Conservation (phyloP, 805 yeast genomes). For the Candida railenensis region DNA sequence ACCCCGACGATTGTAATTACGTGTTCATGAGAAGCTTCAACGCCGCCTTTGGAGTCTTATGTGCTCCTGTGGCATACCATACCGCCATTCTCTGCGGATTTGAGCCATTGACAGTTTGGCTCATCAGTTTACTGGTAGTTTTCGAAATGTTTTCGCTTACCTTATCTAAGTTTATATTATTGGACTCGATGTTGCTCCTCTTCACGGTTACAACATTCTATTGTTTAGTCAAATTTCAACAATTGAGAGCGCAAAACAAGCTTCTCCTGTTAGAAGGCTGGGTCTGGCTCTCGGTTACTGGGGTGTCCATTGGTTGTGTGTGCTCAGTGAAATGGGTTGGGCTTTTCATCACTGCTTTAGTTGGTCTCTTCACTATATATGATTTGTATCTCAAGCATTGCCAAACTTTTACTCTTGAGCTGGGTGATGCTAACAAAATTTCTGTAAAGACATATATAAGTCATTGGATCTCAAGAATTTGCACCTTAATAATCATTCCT, state of each 20-base stretch:
- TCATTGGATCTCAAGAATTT: constrained; percentile 75
- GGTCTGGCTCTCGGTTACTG: constrained; percentile 59
- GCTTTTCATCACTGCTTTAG: constrained; percentile 58
- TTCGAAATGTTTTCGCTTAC: constrained; percentile 83
- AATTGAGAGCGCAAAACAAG: constrained; percentile 32
- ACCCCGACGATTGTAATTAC: constrained; percentile 76
- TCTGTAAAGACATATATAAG: constrained; percentile 32
- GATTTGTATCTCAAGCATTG: constrained; percentile 50
- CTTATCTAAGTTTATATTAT: constrained; percentile 81
- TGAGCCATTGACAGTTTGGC: constrained; percentile 69
- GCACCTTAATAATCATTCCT: constrained; percentile 71
- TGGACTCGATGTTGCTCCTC: constrained; percentile 88
- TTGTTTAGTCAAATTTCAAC: constrained; percentile 47
- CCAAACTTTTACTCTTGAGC: constrained; percentile 23
- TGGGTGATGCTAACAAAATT: constrained; percentile 11
- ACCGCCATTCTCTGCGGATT: constrained; percentile 78
- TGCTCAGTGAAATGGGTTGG: constrained; percentile 90
- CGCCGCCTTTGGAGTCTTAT: constrained; percentile 76
- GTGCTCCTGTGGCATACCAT: constrained; percentile 84
- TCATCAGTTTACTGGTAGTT: constrained; percentile 75
- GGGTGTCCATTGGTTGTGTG: constrained; percentile 75
- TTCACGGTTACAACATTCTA: constrained; percentile 61
- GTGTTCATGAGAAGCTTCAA: constrained; percentile 87
- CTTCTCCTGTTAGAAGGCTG: constrained; percentile 29
- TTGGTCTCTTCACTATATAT: constrained; percentile 57